Base-by-base conservation (phyloP, 257 asterid species). In the Leonotis leonurus region DNA sequence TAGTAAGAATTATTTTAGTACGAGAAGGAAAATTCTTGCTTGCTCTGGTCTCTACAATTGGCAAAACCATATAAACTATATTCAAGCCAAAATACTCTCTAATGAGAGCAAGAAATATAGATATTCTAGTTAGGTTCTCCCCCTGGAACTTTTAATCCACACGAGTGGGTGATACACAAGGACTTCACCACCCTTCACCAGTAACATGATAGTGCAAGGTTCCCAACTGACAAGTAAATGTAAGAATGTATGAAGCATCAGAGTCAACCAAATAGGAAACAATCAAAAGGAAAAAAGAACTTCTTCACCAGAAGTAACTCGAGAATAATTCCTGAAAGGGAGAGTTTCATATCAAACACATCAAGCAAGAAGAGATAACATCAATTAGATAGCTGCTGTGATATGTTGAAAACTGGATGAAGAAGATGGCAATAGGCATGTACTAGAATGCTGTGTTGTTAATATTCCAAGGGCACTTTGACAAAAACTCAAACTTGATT, bases 221-320 rank as follows among this genome's bases (percentile, higher is more conserved):
- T n/a, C n/a, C n/a, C n/a, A 48, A 56, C 60, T 30, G 30, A 50
- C 27, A 48, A 46, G 32, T 48, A 61, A 26, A 70, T 46, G 49
- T 39, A 24, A 32, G 48, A 65, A 32, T 50, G 18, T 30, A 39
- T n/a, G 41, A 43, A 49, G 32, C 12, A 56, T 37, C 35, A 59
- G 21, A 56, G 50, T 37, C 51, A 30, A 50, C 7, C 35, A n/a
- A n/a, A n/a, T n/a, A n/a, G n/a, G 59, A 26, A 36, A 56, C 71
- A 55, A 49, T 56, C 55, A 37, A 16, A 55, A 64, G 58, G 27
- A n/a, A 33, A n/a, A 8, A 22, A 62, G 3, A 64, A 71, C 22
- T 41, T 37, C 30, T 7, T 25, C 16, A n/a, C n/a, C 16, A 6
- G 60, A 68, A 21, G 39, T 32, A 36, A 27, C 22, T 46, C 5